phyloP scores from a whole-genome alignment of 768 basidiomycete species.

The Daedaleopsis sinensis region DNA sequence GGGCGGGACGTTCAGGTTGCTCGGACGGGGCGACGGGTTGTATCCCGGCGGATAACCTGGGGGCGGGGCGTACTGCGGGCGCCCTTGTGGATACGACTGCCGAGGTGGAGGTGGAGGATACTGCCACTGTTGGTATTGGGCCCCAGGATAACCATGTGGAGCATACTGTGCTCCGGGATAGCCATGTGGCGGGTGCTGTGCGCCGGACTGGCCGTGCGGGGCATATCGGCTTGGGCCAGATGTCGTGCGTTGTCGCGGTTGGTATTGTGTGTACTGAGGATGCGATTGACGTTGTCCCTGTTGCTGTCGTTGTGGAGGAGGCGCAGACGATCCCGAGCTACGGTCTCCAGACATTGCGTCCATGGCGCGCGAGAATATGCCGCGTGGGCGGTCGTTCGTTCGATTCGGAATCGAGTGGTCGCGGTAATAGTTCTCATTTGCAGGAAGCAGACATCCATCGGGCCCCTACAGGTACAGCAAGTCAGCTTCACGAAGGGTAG shows the following conservation, averaged over 20 bases:
- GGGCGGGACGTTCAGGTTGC: slow-evolving; percentile 27
- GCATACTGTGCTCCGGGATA: slow-evolving; percentile 53
- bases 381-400: slow-evolving; percentile 33
- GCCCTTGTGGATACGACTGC: neutral
- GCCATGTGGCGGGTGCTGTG: slow-evolving; percentile 58
- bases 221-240: slow-evolving; percentile 42
- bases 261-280: slow-evolving; percentile 7
- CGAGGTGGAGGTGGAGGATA: slow-evolving; percentile 3
- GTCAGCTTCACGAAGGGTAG: neutral
- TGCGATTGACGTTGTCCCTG: slow-evolving; percentile 20
- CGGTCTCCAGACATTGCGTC: slow-evolving; percentile 29
- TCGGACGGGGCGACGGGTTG: slow-evolving; percentile 19
- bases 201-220: slow-evolving; percentile 63
- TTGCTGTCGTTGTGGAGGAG: slow-evolving; percentile 19
- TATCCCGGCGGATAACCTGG: slow-evolving; percentile 14
- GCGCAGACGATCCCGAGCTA: slow-evolving; percentile 26
- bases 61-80: slow-evolving; percentile 3
- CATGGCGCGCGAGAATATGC: slow-evolving; percentile 50
- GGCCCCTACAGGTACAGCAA: slow-evolving; percentile 41
- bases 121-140: slow-evolving; percentile 14
- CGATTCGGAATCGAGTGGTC: slow-evolving; percentile 61
- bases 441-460: slow-evolving; percentile 63
- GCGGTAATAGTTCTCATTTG: slow-evolving; percentile 68
- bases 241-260: slow-evolving; percentile 30
- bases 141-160: slow-evolving; percentile 61